Conservation (phyloP, 805 yeast species). For the Candida orba region DNA sequence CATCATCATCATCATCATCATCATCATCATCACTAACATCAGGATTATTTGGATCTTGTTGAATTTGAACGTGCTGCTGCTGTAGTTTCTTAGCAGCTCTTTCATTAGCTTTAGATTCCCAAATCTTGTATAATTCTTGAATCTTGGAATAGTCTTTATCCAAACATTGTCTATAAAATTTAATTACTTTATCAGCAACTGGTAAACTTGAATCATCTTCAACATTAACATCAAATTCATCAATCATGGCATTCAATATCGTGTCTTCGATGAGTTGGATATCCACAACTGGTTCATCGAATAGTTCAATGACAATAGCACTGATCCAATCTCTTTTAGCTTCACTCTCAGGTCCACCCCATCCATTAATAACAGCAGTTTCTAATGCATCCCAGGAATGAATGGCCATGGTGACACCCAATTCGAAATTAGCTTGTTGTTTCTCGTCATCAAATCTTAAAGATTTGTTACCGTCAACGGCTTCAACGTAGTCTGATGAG, state of each 20-base stretch:
- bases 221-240: constrained; percentile 83
- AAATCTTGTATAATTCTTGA: constrained; percentile 52
- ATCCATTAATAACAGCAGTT: constrained; percentile 82
- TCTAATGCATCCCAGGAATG: constrained; percentile 83
- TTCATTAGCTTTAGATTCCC: constrained; percentile 45
- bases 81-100: constrained; percentile 21
- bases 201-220: constrained; percentile 85
- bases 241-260: constrained; percentile 82
- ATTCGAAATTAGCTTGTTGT: constrained; percentile 80
- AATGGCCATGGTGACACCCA: constrained; percentile 89
- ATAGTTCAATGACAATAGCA: constrained; percentile 73
- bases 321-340: constrained; percentile 96
- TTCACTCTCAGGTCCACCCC: constrained; percentile 93
- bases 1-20: constrained; percentile 38
- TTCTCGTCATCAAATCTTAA: constrained; percentile 47
- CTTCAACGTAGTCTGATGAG: constrained; percentile 48
- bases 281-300: constrained; percentile 62
- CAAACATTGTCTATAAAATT: constrained; percentile 58
- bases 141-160: constrained; percentile 45
- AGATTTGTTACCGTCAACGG: constrained; percentile 31
- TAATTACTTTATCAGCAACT: constrained; percentile 60
- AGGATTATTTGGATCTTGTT: constrained; percentile 59
- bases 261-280: constrained; percentile 78
- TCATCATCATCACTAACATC: constrained; percentile 46
- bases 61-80: constrained; percentile 36